Evolutionary conservation across 805 yeast species (phyloP).

Genomic region (Metschnikowia kunwiensis): DNA sequence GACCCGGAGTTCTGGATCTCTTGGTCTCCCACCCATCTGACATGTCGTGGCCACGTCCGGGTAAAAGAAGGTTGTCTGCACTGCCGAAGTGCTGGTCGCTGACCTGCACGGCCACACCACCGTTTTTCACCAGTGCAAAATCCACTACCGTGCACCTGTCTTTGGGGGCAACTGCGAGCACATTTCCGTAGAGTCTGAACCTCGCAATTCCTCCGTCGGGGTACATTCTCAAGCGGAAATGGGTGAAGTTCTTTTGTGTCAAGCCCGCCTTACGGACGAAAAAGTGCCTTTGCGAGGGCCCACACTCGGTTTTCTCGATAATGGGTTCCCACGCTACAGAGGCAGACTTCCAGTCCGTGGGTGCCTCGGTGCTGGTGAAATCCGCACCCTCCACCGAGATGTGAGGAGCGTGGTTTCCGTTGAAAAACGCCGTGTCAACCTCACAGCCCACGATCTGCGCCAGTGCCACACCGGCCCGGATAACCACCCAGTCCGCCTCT

Average conservation of each 20-base stretch:
- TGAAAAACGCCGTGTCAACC: constrained; percentile 89
- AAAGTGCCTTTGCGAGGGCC: constrained; percentile 85
- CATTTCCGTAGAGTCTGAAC: constrained; percentile 83
- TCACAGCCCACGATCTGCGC: constrained; percentile 82
- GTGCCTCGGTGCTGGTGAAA: not conserved
- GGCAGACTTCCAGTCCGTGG: constrained; percentile 1
- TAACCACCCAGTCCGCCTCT: constrained; percentile 83
- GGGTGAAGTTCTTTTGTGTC: constrained; percentile 68
- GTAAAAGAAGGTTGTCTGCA: constrained; percentile 82
- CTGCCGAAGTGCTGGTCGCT: constrained; percentile 95
- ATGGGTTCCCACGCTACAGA: constrained; percentile 64
- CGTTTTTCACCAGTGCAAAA: constrained; percentile 76
- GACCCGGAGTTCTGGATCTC: constrained; percentile 80
- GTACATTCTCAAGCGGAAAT: constrained; percentile 83
- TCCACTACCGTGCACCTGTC: constrained; percentile 52
- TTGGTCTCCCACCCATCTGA: constrained; percentile 98
- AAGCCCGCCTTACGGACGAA: constrained; percentile 54
- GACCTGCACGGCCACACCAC: constrained; percentile 80
- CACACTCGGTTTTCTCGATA: constrained; percentile 73
- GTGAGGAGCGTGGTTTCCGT: constrained; percentile 92
- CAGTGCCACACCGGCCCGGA: constrained; percentile 78
- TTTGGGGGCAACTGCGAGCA: constrained; percentile 63
- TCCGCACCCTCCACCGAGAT: constrained; percentile 74
- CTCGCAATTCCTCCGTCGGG: constrained; percentile 99
- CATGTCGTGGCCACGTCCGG: constrained; percentile 96